Evolutionary conservation across 352 stramenopile genomes (phyloP).

Genomic region (Phytophthora meadii): DNA sequence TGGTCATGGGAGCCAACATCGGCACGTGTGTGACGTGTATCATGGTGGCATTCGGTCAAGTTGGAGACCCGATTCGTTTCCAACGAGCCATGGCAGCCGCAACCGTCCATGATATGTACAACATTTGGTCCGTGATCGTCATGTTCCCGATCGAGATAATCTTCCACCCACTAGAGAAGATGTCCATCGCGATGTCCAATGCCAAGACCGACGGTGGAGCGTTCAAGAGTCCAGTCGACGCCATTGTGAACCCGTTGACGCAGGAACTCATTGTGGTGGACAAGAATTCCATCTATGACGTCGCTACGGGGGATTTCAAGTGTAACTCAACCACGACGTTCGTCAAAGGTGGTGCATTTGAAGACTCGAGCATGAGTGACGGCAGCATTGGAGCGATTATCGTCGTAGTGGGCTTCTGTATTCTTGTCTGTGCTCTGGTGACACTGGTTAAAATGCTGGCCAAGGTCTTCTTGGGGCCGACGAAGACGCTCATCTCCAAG

Average conservation of each 20-base stretch:
- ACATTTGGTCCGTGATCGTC: conserved; percentile 81
- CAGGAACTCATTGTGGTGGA: conserved; percentile 36
- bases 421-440: conserved; percentile 50
- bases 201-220: conserved; percentile 30
- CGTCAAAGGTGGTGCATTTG: conserved; percentile 44
- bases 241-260: conserved; percentile 44
- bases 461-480: conserved; percentile 73
- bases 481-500: conserved; percentile 81
- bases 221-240: conserved; percentile 50
- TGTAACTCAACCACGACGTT: conserved; percentile 39
- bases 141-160: conserved; percentile 75
- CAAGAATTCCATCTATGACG: conserved; percentile 41
- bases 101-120: conserved; percentile 81
- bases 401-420: conserved; percentile 44
- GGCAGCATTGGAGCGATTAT: conserved; percentile 47
- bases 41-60: conserved; percentile 89
- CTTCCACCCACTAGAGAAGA: conserved; percentile 56
- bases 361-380: conserved; percentile 34
- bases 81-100: conserved; percentile 60
- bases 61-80: conserved; percentile 68
- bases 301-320: conserved; percentile 28
- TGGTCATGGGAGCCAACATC: conserved; percentile 92
- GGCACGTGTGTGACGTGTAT: conserved; percentile 89
- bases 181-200: conserved; percentile 48
- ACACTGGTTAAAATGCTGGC: conserved; percentile 53